Conservation (phyloP, 768 basidiomycete species). For the Pisolithus marmoratus region DNA sequence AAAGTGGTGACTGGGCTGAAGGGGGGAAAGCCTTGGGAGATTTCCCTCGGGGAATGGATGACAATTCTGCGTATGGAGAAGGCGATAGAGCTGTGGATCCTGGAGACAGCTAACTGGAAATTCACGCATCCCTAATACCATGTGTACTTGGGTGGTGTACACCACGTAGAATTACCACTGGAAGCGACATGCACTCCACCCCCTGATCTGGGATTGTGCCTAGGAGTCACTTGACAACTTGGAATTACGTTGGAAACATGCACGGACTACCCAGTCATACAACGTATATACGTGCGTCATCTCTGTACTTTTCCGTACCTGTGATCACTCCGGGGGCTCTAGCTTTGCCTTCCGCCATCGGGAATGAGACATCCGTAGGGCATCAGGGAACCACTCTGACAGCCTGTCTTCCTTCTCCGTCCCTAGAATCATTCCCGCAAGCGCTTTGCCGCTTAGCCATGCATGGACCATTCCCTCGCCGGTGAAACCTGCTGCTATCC, state of each 20-base stretch:
- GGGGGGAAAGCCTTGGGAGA: slow-evolving; percentile 16
- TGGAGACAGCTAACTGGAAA: slow-evolving; percentile 27
- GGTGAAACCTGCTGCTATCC: slow-evolving; percentile 66
- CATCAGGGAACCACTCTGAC: slow-evolving; percentile 44
- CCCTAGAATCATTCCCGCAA: slow-evolving; percentile 54
- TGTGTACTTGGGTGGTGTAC: too few relatives aligned
- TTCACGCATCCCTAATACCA: too few relatives aligned
- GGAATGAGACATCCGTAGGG: slow-evolving; percentile 40
- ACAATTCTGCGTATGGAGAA: slow-evolving; percentile 33
- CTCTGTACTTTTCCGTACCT: too few relatives aligned
- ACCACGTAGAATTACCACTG: too few relatives aligned
- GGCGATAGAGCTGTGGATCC: slow-evolving; percentile 43
- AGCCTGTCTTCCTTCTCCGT: slow-evolving; percentile 23
- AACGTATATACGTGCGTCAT: too few relatives aligned
- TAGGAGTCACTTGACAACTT: too few relatives aligned
- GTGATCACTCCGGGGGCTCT: too few relatives aligned
- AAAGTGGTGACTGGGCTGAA: slow-evolving; percentile 13
- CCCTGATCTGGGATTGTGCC: not conserved
- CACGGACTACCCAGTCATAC: too few relatives aligned
- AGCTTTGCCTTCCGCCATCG: slow-evolving; percentile 50
- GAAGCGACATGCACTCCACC: not conserved
- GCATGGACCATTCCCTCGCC: slow-evolving; percentile 75
- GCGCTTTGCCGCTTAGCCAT: slow-evolving; percentile 57
- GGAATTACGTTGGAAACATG: too few relatives aligned
- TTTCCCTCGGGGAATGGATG: slow-evolving; percentile 18